Evolutionary conservation across 352 stramenopile genomes (phyloP).

Genomic region (Phytophthora citricola): DNA sequence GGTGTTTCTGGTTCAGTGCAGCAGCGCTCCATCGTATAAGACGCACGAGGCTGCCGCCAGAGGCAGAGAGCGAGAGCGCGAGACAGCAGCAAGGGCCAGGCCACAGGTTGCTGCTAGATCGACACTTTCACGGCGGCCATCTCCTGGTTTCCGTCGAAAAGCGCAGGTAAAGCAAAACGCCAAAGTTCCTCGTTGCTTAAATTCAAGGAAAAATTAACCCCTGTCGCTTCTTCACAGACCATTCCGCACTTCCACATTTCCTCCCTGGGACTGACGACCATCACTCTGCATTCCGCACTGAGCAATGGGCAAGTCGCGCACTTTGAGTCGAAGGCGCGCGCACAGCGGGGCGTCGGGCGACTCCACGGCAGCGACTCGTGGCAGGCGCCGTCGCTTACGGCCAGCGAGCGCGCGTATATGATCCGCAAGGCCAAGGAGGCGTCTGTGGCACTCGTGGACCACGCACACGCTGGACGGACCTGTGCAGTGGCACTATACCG

Average conservation of each 20-base stretch:
- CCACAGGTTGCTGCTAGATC: constrained; percentile 13
- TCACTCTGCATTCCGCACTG: constrained; percentile 12
- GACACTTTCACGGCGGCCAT: constrained; percentile 17
- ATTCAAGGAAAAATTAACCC: not conserved
- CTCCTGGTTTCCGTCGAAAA: constrained; percentile 12
- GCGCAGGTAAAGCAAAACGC: constrained; percentile 10
- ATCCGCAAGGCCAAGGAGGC: constrained; percentile 75
- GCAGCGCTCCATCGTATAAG: constrained; percentile 31
- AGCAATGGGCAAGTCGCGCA: constrained; percentile 30
- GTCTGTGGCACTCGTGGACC: constrained; percentile 69
- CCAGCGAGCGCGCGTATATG: constrained; percentile 63
- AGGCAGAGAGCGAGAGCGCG: constrained; percentile 30
- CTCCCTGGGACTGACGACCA: constrained; percentile 14
- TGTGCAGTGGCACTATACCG: constrained; percentile 80
- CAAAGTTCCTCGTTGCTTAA: not conserved
- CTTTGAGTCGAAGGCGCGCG: constrained; percentile 23
- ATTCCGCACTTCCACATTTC: constrained; percentile 23
- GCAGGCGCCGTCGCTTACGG: constrained; percentile 41
- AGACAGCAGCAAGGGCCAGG: constrained; percentile 17
- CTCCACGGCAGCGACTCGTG: constrained; percentile 8
- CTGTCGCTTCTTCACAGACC: constrained; percentile 6
- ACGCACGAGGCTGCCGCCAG: constrained; percentile 14
- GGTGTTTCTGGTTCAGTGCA: constrained; percentile 23
- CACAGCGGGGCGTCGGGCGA: constrained; percentile 17
- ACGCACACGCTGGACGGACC: constrained; percentile 74